Base-by-base conservation (phyloP, 192 early-diverging fungal species). In the Podila minutissima region DNA sequence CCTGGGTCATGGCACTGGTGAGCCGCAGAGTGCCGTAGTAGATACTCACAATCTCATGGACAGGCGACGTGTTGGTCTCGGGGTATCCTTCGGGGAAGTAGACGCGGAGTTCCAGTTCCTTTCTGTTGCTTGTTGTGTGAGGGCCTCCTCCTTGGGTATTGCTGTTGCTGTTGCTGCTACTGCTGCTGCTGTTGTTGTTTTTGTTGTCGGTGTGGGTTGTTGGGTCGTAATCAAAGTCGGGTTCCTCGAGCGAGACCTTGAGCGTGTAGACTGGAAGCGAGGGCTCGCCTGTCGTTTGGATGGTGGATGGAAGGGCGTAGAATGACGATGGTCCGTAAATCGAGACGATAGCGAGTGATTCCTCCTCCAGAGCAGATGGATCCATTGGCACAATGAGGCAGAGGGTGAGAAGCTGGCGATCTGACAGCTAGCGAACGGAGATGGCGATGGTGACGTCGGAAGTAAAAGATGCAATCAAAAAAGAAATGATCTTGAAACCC, bases 1-100 rank as follows among this genome's bases (percentile, higher is more conserved):
- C 83, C 28, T 75, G 55, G 26, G 74, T 32, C 62, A 87, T 85
- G 10, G 61, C 38, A 26, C 83, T 63, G 15, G 78, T 78, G 3
- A 90, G 78, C n/a, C 87, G 86, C 6, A 75, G 49, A 24, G 77
- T 68, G 19, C 89, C 89, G 62, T 86, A 90, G 57, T 90, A 90
- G 24, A 85, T 74, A 62, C 86, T 86, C 35, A 74, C 66, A 67
- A 90, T 85, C 65, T 90, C 84, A 74, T 84, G 87, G 26, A 85
- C 72, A 62, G 78, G 64, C 26, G 76, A 59, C 1, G 66, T 57
- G 37, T 75, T 68, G 24, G 69, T 53, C 8, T 83, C 82, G 11
- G 89, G 89, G 50, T 90, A 90, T 19, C 81, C 74, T 33, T 68
- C 33, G 3, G 89, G 87, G 26, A 90, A 83, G 57, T 84, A 82